These are phyloP conservation scores for Sugiyamaella pinicola DNA, from an alignment of 1,139 yeast species.

Conservation along the genomic window DNA sequence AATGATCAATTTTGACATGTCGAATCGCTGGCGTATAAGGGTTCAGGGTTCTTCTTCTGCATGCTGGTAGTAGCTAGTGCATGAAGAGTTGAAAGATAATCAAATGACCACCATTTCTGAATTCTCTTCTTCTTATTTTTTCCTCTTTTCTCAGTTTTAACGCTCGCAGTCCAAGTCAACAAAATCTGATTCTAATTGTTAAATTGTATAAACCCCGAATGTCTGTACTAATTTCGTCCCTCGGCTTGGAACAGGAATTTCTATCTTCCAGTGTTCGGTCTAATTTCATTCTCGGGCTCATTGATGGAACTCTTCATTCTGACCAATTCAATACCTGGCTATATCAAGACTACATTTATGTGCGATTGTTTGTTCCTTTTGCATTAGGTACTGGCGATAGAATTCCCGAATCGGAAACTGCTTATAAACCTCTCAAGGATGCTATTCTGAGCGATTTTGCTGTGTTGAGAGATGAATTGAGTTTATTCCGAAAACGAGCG, in stretches of 20 bases:
- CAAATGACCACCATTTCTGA: background rate
- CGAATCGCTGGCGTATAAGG: background rate
- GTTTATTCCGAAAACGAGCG: constrained; percentile 18
- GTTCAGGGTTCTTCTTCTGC: background rate
- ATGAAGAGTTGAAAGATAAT: no score
- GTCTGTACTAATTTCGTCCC: constrained; percentile 11
- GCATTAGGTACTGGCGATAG: constrained; percentile 13
- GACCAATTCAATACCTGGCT: constrained; percentile 22
- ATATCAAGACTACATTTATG: constrained; percentile 22
- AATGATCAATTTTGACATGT: constrained; percentile 1
- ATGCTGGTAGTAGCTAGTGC: background rate
- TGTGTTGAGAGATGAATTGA: constrained; percentile 17
- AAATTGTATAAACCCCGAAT: no score
- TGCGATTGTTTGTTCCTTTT: constrained; percentile 14
- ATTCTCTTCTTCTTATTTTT: background rate
- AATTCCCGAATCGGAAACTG: constrained; percentile 14
- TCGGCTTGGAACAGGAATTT: constrained; percentile 7
- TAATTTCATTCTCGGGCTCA: constrained; percentile 9
- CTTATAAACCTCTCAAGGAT: constrained; percentile 11
- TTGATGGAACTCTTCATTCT: constrained; percentile 14
- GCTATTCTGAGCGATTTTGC: constrained; percentile 13
- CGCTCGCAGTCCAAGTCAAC: no score
- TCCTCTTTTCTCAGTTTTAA: background rate
- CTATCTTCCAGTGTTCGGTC: constrained; percentile 4
- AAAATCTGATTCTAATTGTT: no score